Conservation (phyloP, 768 basidiomycete species). For the Trametes maxima region DNA sequence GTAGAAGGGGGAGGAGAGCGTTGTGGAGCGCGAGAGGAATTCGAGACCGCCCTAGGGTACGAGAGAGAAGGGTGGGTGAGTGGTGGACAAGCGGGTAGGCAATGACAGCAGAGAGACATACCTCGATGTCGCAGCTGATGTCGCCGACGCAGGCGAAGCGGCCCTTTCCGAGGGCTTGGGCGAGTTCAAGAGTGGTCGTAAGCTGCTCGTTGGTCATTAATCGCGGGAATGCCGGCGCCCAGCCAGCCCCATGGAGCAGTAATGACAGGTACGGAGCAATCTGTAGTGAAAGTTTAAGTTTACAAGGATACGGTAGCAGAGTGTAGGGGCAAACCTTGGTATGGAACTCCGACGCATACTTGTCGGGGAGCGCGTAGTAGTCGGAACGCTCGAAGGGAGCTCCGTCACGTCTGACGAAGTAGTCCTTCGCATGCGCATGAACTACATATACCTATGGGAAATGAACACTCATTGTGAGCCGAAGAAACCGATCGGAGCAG, state of each 20-base stretch:
- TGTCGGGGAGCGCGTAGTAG: conserved; percentile 74
- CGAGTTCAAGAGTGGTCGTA: conserved; percentile 48
- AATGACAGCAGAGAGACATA: conserved; percentile 31
- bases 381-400: conserved; percentile 58
- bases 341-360: conserved; percentile 69
- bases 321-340: conserved; percentile 49
- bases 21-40: conserved; percentile 77
- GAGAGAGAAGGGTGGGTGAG: neutral
- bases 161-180: conserved; percentile 50
- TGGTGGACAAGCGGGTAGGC: neutral
- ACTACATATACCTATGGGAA: conserved; percentile 68
- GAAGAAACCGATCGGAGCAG: neutral
- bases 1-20: conserved; percentile 77
- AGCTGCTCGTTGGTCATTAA: conserved; percentile 74
- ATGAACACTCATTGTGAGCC: neutral
- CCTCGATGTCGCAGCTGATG: conserved; percentile 87
- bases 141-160: conserved; percentile 80
- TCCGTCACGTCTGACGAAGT: conserved; percentile 63
- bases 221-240: conserved; percentile 77
- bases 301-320: too few relatives aligned
- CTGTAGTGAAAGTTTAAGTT: conserved; percentile 37
- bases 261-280: conserved; percentile 85
- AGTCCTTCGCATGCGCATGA: conserved; percentile 69
- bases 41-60: conserved; percentile 75
- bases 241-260: conserved; percentile 85